Evolutionary conservation across 1,139 yeast genomes (phyloP).

Genomic region (Pichia sp.): DNA sequence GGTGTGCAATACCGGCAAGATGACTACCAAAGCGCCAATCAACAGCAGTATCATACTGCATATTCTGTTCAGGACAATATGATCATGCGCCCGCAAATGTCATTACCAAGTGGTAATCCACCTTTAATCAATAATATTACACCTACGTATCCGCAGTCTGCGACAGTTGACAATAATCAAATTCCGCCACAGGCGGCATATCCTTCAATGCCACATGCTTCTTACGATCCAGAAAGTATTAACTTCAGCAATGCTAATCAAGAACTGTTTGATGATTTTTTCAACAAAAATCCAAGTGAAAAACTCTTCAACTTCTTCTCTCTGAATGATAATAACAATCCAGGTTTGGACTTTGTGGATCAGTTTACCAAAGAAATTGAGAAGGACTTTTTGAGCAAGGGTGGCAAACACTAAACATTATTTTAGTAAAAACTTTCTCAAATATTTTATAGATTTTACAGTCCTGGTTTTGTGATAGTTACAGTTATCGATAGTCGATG

Average conservation of each 20-base stretch:
- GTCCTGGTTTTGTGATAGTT: no score
- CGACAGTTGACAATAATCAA: no score
- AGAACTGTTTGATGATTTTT: constrained; percentile 26
- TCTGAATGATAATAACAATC: constrained; percentile 34
- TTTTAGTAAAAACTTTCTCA: neutral
- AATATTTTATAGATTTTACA: no score
- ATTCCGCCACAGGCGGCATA: no score
- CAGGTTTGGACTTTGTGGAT: constrained; percentile 81
- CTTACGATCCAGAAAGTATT: constrained; percentile 4
- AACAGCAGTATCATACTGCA: no score
- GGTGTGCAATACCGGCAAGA: neutral
- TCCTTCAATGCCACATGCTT: neutral
- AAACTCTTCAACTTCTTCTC: constrained; percentile 70
- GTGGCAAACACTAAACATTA: constrained; percentile 13
- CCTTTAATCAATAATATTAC: no score
- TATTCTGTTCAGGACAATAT: no score
- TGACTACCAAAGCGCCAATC: no score
- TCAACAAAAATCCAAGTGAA: constrained; percentile 35
- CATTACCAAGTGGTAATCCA: no score
- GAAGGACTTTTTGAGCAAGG: constrained; percentile 33
- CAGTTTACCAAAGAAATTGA: constrained; percentile 87
- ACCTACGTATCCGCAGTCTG: no score
- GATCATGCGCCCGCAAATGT: no score
- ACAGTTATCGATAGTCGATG: no score
- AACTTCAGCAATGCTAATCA: constrained; percentile 19